Evolutionary conservation across 192 early-diverging fungal genomes (phyloP).

Genomic region (Chytriomyces hyalinus): DNA sequence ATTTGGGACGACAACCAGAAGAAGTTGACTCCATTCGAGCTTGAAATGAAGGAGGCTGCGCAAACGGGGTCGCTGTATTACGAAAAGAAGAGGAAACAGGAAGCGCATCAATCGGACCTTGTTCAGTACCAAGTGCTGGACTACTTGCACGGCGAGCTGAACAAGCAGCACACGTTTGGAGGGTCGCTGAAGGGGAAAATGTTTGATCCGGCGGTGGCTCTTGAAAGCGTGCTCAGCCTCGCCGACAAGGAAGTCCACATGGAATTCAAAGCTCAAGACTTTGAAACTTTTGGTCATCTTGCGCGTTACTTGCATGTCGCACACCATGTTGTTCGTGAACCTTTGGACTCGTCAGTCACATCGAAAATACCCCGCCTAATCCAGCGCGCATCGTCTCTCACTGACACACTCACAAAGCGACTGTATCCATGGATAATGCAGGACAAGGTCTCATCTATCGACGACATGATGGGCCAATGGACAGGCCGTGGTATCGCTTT

Average conservation of each 20-base stretch:
- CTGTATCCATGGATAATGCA: slow-evolving; percentile 28
- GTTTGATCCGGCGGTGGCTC: background rate
- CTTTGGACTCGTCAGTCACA: background rate
- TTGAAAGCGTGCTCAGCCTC: background rate
- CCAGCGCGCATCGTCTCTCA: background rate
- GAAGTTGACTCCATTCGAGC: background rate
- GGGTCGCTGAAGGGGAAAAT: background rate
- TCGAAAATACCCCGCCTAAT: background rate
- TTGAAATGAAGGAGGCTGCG: slow-evolving; percentile 21
- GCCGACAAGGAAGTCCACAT: background rate
- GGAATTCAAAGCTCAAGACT: slow-evolving; percentile 25
- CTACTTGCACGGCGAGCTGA: slow-evolving; percentile 29
- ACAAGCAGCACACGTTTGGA: slow-evolving; percentile 17
- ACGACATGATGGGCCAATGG: background rate
- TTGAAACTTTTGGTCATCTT: slow-evolving; percentile 18
- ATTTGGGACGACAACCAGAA: slow-evolving; percentile 32
- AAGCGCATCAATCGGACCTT: background rate
- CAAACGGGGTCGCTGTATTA: background rate
- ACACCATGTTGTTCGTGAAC: background rate
- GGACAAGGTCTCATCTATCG: background rate
- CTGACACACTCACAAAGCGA: background rate
- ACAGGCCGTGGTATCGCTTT: slow-evolving; percentile 26
- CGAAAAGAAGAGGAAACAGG: background rate
- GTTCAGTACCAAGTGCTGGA: slow-evolving; percentile 24
- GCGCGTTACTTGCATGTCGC: slow-evolving; percentile 11